These are phyloP conservation scores for Neonectria faginata DNA, from an alignment of 2,329 filamentous ascomycete species.

Conservation along the genomic window DNA sequence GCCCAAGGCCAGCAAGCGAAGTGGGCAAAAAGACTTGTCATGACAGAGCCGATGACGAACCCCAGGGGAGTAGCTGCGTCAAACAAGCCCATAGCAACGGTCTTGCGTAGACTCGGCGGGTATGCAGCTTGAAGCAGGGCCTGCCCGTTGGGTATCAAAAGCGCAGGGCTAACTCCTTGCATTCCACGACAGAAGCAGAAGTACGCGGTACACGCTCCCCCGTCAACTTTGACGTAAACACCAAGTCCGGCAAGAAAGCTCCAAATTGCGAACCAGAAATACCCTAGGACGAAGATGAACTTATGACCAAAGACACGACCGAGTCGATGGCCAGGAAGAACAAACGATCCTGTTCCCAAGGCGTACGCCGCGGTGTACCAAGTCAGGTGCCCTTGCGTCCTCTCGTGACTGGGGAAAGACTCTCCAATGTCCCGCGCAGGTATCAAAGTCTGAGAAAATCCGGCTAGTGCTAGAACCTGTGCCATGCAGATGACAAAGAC, in stretches of 20 bases:
- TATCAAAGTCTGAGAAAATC: constrained; percentile 41
- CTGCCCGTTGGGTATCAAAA: constrained; percentile 41
- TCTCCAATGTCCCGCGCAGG: constrained; percentile 37
- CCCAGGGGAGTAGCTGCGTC: constrained; percentile 41
- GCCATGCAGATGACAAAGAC: constrained; percentile 44
- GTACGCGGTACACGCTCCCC: constrained; percentile 31
- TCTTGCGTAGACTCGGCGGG: constrained; percentile 42
- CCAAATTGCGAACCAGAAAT: constrained; percentile 44
- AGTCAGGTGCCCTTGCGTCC: constrained; percentile 35
- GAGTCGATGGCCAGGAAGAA: constrained; percentile 41
- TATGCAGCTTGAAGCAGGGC: constrained; percentile 41
- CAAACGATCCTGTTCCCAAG: constrained; percentile 36
- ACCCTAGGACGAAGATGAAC: constrained; percentile 38
- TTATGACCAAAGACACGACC: constrained; percentile 42
- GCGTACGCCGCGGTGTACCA: constrained; percentile 44
- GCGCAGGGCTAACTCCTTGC: constrained; percentile 43
- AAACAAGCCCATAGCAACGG: constrained; percentile 40
- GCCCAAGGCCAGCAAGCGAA: constrained; percentile 44
- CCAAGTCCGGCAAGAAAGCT: constrained; percentile 42
- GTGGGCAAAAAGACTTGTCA: constrained; percentile 40
- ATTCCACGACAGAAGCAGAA: constrained; percentile 43
- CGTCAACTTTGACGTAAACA: constrained; percentile 30
- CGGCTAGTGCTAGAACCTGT: constrained; percentile 40
- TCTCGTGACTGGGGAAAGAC: constrained; percentile 39
- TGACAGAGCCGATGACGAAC: constrained; percentile 42